These are phyloP conservation scores for Sclerotiophoma versabilis DNA, from an alignment of 2,329 filamentous ascomycete species.

Conservation along the genomic window DNA sequence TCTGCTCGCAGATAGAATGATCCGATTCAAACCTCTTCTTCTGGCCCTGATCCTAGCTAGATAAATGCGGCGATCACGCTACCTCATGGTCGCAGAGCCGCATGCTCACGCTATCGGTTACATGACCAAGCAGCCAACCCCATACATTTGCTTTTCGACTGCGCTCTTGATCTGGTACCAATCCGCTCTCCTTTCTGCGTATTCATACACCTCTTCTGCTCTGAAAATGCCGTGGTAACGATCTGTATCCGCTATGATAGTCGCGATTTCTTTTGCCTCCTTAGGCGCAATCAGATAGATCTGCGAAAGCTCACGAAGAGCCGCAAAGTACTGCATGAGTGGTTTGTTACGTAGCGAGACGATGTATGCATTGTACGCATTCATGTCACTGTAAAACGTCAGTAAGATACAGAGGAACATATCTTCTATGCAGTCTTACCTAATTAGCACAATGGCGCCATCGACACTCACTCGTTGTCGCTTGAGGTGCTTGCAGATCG, in stretches of 20 bases:
- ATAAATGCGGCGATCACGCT: constrained; percentile 27
- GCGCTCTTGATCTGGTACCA: constrained; percentile 90
- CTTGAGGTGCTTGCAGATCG: constrained; percentile 96
- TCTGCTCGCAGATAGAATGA: too few relatives aligned
- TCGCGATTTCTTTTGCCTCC: constrained; percentile 93
- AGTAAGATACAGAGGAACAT: background rate
- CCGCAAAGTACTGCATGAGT: constrained; percentile 87
- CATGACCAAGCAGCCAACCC: constrained; percentile 87
- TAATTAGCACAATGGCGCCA: constrained; percentile 89
- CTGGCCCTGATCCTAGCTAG: too few relatives aligned
- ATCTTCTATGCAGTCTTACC: constrained; percentile 49
- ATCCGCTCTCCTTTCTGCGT: constrained; percentile 89
- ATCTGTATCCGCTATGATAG: constrained; percentile 89
- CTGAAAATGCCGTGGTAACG: constrained; percentile 92
- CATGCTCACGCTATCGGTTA: constrained; percentile 50
- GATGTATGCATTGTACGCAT: constrained; percentile 87
- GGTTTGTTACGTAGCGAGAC: constrained; percentile 81
- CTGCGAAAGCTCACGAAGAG: constrained; percentile 89
- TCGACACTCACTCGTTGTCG: constrained; percentile 89
- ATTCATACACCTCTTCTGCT: constrained; percentile 97
- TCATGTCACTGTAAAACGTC: constrained; percentile 75
- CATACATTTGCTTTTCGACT: constrained; percentile 97
- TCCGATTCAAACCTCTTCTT: too few relatives aligned
- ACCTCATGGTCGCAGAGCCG: constrained; percentile 11
- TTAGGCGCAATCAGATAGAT: constrained; percentile 90